Evolutionary conservation across 2,329 filamentous ascomycete species (phyloP).

Genomic region (Monosporascus sp.): DNA sequence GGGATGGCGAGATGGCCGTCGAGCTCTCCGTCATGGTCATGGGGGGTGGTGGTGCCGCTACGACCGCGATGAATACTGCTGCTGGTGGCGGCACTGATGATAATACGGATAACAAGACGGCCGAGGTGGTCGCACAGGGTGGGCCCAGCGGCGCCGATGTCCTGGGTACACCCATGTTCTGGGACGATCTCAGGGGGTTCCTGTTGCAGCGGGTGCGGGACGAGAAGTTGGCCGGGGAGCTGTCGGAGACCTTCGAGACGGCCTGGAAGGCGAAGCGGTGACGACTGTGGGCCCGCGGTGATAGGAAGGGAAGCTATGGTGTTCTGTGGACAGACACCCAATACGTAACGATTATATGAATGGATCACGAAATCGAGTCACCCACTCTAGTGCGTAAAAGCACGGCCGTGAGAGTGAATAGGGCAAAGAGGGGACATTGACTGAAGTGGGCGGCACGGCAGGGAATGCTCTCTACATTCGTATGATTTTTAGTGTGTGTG

Average conservation of each 20-base stretch:
- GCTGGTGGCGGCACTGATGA: conserved; percentile 13
- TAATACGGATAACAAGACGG: conserved; percentile 8
- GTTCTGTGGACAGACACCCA: neutral
- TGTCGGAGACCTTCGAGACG: conserved; percentile 62
- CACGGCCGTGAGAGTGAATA: too few species aligned
- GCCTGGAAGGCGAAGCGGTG: conserved; percentile 56
- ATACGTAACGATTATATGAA: conserved; percentile 5
- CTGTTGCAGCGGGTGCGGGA: conserved; percentile 74
- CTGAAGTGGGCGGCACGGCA: conserved; percentile 11
- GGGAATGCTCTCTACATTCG: conserved; percentile 22
- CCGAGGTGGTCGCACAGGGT: conserved; percentile 41
- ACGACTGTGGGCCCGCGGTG: neutral
- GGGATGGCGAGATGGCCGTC: conserved; percentile 37
- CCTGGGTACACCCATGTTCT: conserved; percentile 70
- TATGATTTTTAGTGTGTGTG: conserved; percentile 10
- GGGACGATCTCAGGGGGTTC: conserved; percentile 78
- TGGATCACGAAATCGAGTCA: too few species aligned
- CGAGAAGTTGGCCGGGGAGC: conserved; percentile 55
- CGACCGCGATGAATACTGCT: conserved; percentile 29
- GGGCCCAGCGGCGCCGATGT: conserved; percentile 50
- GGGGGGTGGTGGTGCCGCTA: conserved; percentile 63
- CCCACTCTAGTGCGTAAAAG: too few species aligned
- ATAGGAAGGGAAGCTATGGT: too few species aligned
- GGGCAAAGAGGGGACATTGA: too few species aligned
- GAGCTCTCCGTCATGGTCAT: conserved; percentile 89